phyloP scores from a whole-genome alignment of 495 filamentous ascomycete species.

The Parachaetomium inaequale region DNA sequence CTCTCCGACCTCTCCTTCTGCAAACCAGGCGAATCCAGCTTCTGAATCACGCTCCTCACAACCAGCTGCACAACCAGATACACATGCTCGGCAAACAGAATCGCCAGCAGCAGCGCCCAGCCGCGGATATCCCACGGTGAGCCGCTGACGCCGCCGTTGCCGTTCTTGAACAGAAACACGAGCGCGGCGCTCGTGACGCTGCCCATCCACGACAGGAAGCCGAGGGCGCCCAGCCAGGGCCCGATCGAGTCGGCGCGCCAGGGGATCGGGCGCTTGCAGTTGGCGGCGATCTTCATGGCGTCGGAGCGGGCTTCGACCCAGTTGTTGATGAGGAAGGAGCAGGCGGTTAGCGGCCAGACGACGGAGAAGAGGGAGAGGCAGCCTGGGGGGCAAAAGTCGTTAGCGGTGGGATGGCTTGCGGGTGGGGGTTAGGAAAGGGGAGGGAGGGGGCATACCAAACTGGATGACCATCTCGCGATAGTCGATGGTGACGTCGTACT shows the following conservation, averaged over 20 bases:
- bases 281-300: constrained; percentile 88
- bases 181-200: constrained; percentile 80
- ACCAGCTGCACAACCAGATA: constrained; percentile 70
- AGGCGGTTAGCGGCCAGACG: constrained; percentile 82
- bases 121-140: constrained; percentile 63
- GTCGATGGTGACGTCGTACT: constrained; percentile 85
- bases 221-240: constrained; percentile 84
- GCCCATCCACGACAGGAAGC: constrained; percentile 88
- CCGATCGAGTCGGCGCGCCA: constrained; percentile 89
- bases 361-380: constrained; percentile 93
- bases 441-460: constrained; percentile 43
- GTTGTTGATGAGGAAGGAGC: constrained; percentile 92
- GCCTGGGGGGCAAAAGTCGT: constrained; percentile 40
- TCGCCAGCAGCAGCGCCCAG: constrained; percentile 80
- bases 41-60: constrained; percentile 66
- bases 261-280: constrained; percentile 83
- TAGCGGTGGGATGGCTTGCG: constrained; percentile 20
- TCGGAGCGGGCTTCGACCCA: constrained; percentile 94
- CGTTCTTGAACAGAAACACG: constrained; percentile 80
- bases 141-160: constrained; percentile 48
- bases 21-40: constrained; percentile 78
- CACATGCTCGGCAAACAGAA: constrained; percentile 83
- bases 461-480: constrained; percentile 95
- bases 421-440: neutral
- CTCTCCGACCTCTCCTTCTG: constrained; percentile 70